Evolutionary conservation across 352 stramenopile species (phyloP).

Genomic region (Pythium aristosporum): DNA sequence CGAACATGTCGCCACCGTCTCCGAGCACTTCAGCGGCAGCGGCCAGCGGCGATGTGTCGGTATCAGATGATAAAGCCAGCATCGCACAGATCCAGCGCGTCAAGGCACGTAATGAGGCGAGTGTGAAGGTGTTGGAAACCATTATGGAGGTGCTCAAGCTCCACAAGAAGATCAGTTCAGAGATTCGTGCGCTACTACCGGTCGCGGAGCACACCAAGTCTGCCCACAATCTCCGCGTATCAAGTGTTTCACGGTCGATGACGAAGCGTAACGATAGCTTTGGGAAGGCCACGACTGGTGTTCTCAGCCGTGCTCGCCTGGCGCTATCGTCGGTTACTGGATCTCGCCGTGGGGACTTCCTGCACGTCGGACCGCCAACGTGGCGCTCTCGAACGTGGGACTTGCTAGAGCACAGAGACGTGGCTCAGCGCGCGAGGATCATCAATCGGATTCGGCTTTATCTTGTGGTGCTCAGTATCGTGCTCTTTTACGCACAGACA

Average conservation of each 20-base stretch:
- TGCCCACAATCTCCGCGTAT: not conserved
- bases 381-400: conserved; percentile 42
- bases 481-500: conserved; percentile 54
- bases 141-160: conserved; percentile 39
- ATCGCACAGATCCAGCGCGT: conserved; percentile 25
- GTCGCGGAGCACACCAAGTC: conserved; percentile 7
- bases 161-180: conserved; percentile 38
- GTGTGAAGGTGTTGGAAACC: conserved; percentile 31
- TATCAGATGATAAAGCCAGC: conserved; percentile 3
- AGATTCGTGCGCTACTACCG: conserved; percentile 29
- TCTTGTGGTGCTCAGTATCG: conserved; percentile 43
- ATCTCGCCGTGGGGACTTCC: conserved; percentile 24
- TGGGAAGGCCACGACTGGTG: conserved; percentile 10
- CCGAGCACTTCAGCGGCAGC: not conserved
- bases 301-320: conserved; percentile 32
- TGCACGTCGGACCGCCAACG: conserved; percentile 28
- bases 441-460: conserved; percentile 36
- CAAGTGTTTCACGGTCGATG: conserved; percentile 7
- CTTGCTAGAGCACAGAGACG: conserved; percentile 44
- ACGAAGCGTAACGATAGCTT: conserved; percentile 18
- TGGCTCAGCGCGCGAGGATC: conserved; percentile 22
- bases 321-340: conserved; percentile 23
- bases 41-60: not conserved
- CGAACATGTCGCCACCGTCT: not conserved
- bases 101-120: conserved; percentile 36